Conservation (phyloP, 768 basidiomycete species). For the Tricholoma sp. region DNA sequence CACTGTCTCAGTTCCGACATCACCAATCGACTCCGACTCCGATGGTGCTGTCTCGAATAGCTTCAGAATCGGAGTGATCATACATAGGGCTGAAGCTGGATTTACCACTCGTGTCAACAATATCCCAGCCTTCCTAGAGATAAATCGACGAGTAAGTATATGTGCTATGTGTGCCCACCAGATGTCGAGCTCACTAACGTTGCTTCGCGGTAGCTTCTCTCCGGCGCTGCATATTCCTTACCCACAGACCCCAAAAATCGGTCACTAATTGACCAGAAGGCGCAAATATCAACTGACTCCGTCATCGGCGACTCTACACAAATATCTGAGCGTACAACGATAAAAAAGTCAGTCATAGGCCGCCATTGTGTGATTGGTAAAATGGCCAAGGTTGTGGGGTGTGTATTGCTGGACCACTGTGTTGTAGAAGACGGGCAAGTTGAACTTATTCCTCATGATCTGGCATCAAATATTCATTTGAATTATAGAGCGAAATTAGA, state of each 20-base stretch:
- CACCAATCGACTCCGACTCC: slow-evolving; percentile 37
- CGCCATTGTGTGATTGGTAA: slow-evolving; percentile 82
- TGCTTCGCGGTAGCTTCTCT: slow-evolving; percentile 39
- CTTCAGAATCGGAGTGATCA: slow-evolving; percentile 59
- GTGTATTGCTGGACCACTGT: slow-evolving; percentile 86
- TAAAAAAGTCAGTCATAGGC: slow-evolving; percentile 78
- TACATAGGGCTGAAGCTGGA: slow-evolving; percentile 49
- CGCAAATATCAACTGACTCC: slow-evolving; percentile 80
- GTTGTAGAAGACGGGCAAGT: slow-evolving; percentile 81
- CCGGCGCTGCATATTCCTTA: slow-evolving; percentile 44
- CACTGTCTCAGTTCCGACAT: slow-evolving; percentile 37
- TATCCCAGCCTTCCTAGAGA: slow-evolving; percentile 69
- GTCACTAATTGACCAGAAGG: slow-evolving; percentile 70
- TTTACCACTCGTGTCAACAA: slow-evolving; percentile 73
- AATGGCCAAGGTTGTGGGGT: slow-evolving; percentile 78
- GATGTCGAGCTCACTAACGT: neutral
- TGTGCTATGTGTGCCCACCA: neutral
- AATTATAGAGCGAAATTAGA: slow-evolving; percentile 65
- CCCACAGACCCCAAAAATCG: slow-evolving; percentile 60
- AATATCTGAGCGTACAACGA: slow-evolving; percentile 71
- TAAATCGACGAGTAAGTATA: slow-evolving; percentile 67
- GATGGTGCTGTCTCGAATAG: slow-evolving; percentile 33
- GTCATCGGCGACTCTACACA: slow-evolving; percentile 80
- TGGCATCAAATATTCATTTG: neutral
- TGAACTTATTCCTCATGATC: neutral